Conservation (phyloP, 106 monocot genomes). For the Apostasia shenzhenica region DNA sequence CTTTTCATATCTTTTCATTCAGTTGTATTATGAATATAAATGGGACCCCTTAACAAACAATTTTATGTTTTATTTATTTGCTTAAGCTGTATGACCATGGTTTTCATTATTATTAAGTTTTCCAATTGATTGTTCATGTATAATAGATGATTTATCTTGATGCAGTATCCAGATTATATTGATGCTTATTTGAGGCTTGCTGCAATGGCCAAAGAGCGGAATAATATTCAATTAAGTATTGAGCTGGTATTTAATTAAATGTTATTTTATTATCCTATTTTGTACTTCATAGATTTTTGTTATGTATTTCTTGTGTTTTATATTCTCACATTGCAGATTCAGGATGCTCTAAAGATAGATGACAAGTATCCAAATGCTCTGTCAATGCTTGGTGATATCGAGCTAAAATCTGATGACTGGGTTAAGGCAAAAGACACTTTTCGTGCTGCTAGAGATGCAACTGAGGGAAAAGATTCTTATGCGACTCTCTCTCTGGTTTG, state of each 20-base stretch:
- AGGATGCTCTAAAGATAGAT: slow-evolving; percentile 86
- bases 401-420: slow-evolving; percentile 92
- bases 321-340: slow-evolving; percentile 39
- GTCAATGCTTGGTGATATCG: slow-evolving; percentile 84
- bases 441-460: slow-evolving; percentile 79
- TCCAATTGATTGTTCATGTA: neutral
- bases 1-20: too few species aligned
- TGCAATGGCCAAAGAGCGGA: slow-evolving; percentile 71
- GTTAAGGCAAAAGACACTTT: slow-evolving; percentile 94
- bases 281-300: neutral
- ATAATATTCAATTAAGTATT: slow-evolving; percentile 77
- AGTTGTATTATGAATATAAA: too few species aligned
- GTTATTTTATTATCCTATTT: neutral
- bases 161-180: slow-evolving; percentile 81
- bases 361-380: slow-evolving; percentile 84
- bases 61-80: too few species aligned
- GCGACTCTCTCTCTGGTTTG: slow-evolving; percentile 70
- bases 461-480: slow-evolving; percentile 94
- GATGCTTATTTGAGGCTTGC: slow-evolving; percentile 96
- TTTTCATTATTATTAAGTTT: neutral
- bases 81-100: too few species aligned
- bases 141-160: slow-evolving; percentile 3
- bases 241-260: slow-evolving; percentile 56
- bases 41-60: too few species aligned
- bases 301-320: slow-evolving; percentile 3